Base-by-base conservation (phyloP, 2,329 filamentous ascomycete species). In the Neonectria punicea region DNA sequence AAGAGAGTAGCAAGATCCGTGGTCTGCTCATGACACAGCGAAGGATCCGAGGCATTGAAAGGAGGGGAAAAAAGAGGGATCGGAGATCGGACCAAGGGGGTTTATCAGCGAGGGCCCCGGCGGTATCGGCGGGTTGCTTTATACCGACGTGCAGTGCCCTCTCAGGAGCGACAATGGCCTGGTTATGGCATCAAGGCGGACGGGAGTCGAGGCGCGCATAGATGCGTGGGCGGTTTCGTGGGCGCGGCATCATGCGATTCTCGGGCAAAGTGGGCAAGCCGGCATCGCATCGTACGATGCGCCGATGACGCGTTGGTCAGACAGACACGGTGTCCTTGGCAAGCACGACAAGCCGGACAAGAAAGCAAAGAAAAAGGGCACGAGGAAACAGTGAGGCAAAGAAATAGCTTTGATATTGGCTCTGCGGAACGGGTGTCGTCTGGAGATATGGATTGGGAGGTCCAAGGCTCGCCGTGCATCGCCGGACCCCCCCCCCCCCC, bases 21-120 rank as follows among this genome's bases (percentile, higher is more conserved):
- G 69, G 73, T 65, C 73, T 73, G 68, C 71, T 74, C 73, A 74
- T 74, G 66, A 66, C 68, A 65, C 67, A 74, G 61, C 70, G 69
- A 34, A 74, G 71, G 66, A 74, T 73, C n/a, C 73, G 71, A 74
- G 70, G 73, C 73, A 74, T 74, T 64, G 53, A 63, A 58, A 10
- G 49, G 18, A 49, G 30, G 28, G 16, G 28, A 44, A 30, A 32
- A 11, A 36, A 54, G 25, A 25, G 25, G 39, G 55, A 53, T 59
- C 50, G 55, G 49, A 53, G 58, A 64, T 56, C 61, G 44, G 43
- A 41, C 44, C 25, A 47, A 57, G 53, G 34, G 22, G 62, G 63
- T 39, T 39, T 43, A 43, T 43, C 39, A 43, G n/a, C n/a, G n/a
- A 43, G 39, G 25, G 5, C 6, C 58, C 50, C 58, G 58, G 67